Evolutionary conservation across 163 green algal species (phyloP).

Genomic region (Coccomyxa subellipsoidea): DNA sequence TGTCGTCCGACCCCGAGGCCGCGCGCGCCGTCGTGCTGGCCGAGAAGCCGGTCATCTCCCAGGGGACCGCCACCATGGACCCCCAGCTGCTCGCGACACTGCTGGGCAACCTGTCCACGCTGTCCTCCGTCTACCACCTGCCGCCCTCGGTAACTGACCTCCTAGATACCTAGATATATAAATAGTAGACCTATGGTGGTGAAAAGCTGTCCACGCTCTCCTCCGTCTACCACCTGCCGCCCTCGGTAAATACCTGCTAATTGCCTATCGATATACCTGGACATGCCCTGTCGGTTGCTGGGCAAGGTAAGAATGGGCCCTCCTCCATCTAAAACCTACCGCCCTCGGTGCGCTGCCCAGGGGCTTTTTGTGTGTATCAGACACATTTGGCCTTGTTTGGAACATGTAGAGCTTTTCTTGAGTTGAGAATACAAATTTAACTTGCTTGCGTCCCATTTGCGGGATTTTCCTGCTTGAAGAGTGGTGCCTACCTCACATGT

Average conservation of each 20-base stretch:
- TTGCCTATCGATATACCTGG: too few species aligned
- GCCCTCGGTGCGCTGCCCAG: slow-evolving; percentile 30
- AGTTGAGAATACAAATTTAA: too few species aligned
- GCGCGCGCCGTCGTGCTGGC: slow-evolving; percentile 96
- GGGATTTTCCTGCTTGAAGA: too few species aligned
- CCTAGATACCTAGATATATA: too few species aligned
- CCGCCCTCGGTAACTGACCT: slow-evolving; percentile 65
- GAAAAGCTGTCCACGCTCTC: slow-evolving; percentile 82
- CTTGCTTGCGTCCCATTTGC: too few species aligned
- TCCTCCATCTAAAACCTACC: slow-evolving; percentile 94
- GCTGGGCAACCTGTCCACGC: slow-evolving; percentile 76
- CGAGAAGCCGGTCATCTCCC: slow-evolving; percentile 89
- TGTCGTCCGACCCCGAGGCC: slow-evolving; percentile 92
- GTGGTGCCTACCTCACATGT: too few species aligned
- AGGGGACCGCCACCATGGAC: slow-evolving; percentile 70
- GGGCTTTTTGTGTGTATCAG: too few species aligned
- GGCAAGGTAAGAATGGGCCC: too few species aligned
- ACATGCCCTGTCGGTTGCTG: too few species aligned
- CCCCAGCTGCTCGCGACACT: slow-evolving; percentile 77
- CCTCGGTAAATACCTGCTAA: slow-evolving; percentile 53
- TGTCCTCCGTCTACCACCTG: slow-evolving; percentile 94
- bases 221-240: slow-evolving; percentile 92
- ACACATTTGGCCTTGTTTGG: too few species aligned
- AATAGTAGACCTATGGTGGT: too few species aligned
- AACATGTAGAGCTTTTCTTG: too few species aligned